phyloP scores from a whole-genome alignment of 371 early-diverging fungal species.

The Mucor saturninus region DNA sequence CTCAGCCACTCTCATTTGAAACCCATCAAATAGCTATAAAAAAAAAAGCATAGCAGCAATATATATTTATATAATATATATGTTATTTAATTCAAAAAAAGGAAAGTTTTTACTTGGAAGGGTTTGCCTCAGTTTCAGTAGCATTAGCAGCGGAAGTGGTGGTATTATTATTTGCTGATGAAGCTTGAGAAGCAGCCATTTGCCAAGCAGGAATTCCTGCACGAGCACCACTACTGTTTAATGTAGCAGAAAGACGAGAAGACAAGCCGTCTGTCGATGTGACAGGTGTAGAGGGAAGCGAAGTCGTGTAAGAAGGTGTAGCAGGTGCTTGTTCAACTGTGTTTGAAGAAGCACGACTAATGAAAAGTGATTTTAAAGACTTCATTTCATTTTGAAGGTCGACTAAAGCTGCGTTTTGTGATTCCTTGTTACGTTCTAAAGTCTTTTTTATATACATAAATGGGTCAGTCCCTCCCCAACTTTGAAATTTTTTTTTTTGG shows the following conservation, averaged over 20 bases:
- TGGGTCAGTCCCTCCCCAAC: neutral
- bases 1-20: neutral
- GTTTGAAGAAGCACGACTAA: conserved; percentile 62
- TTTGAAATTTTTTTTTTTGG: too few species aligned
- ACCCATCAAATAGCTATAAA: too few species aligned
- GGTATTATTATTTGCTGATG: conserved; percentile 12
- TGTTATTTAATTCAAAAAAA: too few species aligned
- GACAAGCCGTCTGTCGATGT: conserved; percentile 38
- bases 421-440: conserved; percentile 75
- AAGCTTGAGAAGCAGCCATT: conserved; percentile 51
- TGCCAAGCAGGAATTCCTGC: conserved; percentile 82
- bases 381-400: conserved; percentile 94
- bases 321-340: conserved; percentile 40
- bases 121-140: conserved; percentile 1
- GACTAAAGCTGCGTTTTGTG: conserved; percentile 69
- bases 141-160: conserved; percentile 8
- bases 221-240: conserved; percentile 29
- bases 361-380: conserved; percentile 84
- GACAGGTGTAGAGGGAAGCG: conserved; percentile 8
- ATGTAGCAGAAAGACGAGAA: conserved; percentile 43
- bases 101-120: conserved; percentile 1
- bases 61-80: too few species aligned
- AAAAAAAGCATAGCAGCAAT: too few species aligned
- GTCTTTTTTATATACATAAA: conserved; percentile 47
- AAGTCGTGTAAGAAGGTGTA: conserved; percentile 21